Evolutionary conservation across 352 stramenopile genomes (phyloP), one percentile per base, ranked within the genome.

Genomic region (Pythium sp.): DNA sequence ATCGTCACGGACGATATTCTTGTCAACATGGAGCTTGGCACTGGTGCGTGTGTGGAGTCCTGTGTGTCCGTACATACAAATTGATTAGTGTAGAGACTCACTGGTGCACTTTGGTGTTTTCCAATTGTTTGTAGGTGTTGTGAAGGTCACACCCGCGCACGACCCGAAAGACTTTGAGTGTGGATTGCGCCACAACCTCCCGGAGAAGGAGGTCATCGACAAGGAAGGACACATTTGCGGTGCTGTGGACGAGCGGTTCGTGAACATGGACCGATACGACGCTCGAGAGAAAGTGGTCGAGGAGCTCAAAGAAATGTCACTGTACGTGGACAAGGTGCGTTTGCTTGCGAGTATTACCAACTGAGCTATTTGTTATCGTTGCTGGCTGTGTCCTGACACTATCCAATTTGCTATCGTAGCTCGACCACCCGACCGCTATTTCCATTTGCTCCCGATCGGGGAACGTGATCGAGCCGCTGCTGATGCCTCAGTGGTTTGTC

Each of bases 111-210:
- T 41, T 41, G 26, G 3, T 59, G 54, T 28, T 59, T 7, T 28
- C 43, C 43, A 12, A 24, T 51, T 51, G 43, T 7, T 22, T 49
- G n/a, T 49, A 92, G 82, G 85, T 71, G 88, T 93, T 41, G 86
- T 95, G 20, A 94, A 97, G 82, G 97, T 99, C 55, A 99, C 98
- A n/a, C 98, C 98, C 3, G 97, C 97, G 14, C 98, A 99, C 72
- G 98, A 99, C 76, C 93, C 97, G 3, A 99, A 99, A 69, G 98
- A 99, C 86, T 99, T 99, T 80, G 97, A 99, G 72, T 99, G 97
- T 73, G 98, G 97, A 15, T 92, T 97, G 73, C 84, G 98, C 24
- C 96, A 99, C 69, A 82, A 89, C 46, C 83, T 99, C n/a, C 73
- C 81, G 1, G 76, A 92, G 63, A 72, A 82, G 34, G 73, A 90